Base-by-base conservation (phyloP, 805 yeast species). In the Lipomyces lipofer region DNA sequence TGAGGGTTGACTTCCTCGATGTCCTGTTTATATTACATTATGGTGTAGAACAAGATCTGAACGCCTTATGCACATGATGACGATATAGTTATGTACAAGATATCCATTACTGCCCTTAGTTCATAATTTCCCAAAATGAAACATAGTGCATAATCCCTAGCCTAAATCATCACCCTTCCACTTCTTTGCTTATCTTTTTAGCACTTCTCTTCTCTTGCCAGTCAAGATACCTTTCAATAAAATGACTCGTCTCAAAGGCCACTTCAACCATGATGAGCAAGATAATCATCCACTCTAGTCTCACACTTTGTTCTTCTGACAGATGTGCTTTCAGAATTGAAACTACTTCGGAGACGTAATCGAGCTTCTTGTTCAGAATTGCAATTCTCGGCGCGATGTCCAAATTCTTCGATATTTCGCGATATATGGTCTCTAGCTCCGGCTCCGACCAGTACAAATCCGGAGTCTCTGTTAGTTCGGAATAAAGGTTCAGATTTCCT, bases 391-490 rank as follows among this genome's bases (percentile, higher is more conserved):
- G 86, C 28, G 78, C 76, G 28, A 91, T 82, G 64, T 91, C 97
- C 52, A 91, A 73, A 21, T 80, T 80, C 45, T 78, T 78, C 0
- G 95, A 85, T 6, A 88, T 82, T 17, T 80, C 77, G 46, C 83
- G 79, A 69, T 88, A 91, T 8, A 89, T 81, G 50, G 77, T 77
- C 66, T 91, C 97, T 50, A 91, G 73, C 30, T 82, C 81, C 0
- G 97, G 95, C 66, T 90, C 96, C 43, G 88, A 80, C 97, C 97
- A 91, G 69, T 90, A 91, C 40, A 89, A 71, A 68, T 91, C 97
- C 0, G 97, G 97, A 0, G 95, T 88, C 63, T 90, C 97, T 28
- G 88, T 88, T 55, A 91, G 76, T 65, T 90, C 96, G 8, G 92
- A 86, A 69, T 91, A 89, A 29, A 91, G 72, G 63, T 91, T 91